A percentile compares a stretch with the other conserved stretches of the same genome.
Evolutionary conservation across 2,329 filamentous ascomycete species (phyloP).

Genomic region (Uncinocarpus reesii): DNA sequence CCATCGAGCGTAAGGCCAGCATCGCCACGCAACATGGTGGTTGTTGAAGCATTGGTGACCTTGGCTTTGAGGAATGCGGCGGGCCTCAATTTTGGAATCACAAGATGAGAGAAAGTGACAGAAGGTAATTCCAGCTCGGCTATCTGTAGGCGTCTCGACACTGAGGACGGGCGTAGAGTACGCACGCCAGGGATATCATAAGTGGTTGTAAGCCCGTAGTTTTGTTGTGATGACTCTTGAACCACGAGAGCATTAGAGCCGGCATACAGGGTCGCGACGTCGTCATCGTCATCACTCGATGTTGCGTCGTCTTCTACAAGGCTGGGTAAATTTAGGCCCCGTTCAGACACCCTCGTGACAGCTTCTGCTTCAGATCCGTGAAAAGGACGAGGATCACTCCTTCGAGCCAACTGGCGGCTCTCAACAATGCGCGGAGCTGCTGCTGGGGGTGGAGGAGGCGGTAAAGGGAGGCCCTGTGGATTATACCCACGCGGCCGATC

Average conservation of each 20-base stretch:
- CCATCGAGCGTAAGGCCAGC: conserved; percentile 24
- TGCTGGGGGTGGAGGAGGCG: no score
- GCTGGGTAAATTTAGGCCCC: no score
- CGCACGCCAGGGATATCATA: conserved; percentile 34
- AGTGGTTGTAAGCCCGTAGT: conserved; percentile 34
- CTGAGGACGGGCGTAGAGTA: conserved; percentile 28
- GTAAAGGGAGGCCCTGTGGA: no score
- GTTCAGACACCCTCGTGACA: no score
- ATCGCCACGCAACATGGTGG: conserved; percentile 24
- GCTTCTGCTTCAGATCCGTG: no score
- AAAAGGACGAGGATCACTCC: no score
- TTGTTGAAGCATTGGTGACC: conserved; percentile 29
- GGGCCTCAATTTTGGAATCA: conserved; percentile 32
- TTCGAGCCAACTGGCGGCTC: no score
- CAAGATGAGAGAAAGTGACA: conserved; percentile 29
- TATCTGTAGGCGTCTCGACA: conserved; percentile 31
- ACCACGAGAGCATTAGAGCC: conserved; percentile 21
- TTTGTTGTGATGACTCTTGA: conserved; percentile 31
- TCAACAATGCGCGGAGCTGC: no score
- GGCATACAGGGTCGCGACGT: conserved; percentile 14
- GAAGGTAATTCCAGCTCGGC: conserved; percentile 29
- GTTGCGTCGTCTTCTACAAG: not conserved
- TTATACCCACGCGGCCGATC: no score
- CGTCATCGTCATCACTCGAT: conserved; percentile 12
- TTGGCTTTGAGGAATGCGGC: conserved; percentile 35